Percentiles rank a stretch among this genome's conserved stretches.
Conservation (phyloP, 345 rosid species). For the Ricinus communis region DNA sequence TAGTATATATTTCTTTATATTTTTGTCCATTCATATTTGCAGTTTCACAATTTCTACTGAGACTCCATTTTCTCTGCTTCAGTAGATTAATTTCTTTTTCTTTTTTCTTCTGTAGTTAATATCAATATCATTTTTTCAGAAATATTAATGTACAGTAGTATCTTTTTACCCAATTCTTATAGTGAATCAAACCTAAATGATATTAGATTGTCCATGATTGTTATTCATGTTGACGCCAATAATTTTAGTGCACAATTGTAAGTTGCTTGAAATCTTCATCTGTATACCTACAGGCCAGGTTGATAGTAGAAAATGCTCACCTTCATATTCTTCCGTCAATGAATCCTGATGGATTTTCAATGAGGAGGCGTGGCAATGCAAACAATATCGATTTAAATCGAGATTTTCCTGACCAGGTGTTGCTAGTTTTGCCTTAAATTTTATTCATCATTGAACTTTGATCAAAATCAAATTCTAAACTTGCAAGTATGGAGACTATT, state of each 20-base stretch:
- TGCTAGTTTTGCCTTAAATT: constrained; percentile 14
- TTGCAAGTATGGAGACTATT: background rate
- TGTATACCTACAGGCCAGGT: constrained; percentile 49
- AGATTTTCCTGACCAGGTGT: constrained; percentile 97
- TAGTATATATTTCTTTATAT: background rate
- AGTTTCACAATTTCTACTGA: background rate
- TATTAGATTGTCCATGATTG: background rate
- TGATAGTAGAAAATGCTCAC: constrained; percentile 78
- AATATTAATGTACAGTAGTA: background rate
- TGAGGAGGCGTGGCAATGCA: constrained; percentile 76
- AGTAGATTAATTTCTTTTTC: background rate
- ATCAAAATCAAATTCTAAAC: background rate
- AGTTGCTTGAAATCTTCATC: constrained; percentile 12
- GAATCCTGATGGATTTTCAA: constrained; percentile 93
- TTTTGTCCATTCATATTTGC: background rate
- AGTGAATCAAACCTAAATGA: background rate
- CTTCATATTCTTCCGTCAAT: constrained; percentile 90
- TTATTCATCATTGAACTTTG: background rate
- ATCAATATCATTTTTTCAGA: background rate
- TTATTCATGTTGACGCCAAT: no score
- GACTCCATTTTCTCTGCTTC: background rate
- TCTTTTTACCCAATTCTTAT: background rate
- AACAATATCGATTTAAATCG: constrained; percentile 86
- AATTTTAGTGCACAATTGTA: background rate
- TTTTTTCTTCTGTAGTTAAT: constrained; percentile 7